phyloP scores from a whole-genome alignment of 768 basidiomycete species.

The Boletus reticulatus region DNA sequence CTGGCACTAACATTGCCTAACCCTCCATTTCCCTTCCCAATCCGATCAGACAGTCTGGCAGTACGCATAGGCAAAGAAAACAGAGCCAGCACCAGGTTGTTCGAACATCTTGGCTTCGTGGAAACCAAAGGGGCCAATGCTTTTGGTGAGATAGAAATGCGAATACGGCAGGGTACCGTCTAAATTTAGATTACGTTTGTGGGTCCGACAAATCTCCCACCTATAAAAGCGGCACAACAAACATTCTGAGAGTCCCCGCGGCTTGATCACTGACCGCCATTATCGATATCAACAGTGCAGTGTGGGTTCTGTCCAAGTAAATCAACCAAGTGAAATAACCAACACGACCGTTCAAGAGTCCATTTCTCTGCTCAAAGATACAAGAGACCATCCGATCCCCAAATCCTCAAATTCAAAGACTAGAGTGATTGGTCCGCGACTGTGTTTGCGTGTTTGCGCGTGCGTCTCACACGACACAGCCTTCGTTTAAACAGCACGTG shows the following conservation, averaged over 20 bases:
- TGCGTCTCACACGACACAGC: neutral
- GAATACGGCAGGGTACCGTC: conserved; percentile 24
- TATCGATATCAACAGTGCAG: conserved; percentile 7
- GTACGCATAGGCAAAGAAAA: conserved; percentile 74
- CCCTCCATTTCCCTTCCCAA: conserved; percentile 40
- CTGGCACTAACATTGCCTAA: conserved; percentile 16
- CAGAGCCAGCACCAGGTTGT: conserved; percentile 64
- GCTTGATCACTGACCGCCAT: conserved; percentile 13
- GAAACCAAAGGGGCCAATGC: conserved; percentile 66
- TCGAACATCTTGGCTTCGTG: conserved; percentile 73
- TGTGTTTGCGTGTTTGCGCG: conserved; percentile 13
- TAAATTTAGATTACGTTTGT: conserved; percentile 1
- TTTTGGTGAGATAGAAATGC: conserved; percentile 85
- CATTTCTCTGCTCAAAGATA: no score
- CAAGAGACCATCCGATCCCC: no score
- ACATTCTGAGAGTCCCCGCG: neutral
- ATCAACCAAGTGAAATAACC: no score
- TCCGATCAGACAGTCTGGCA: conserved; percentile 50
- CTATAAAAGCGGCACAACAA: conserved; percentile 6
- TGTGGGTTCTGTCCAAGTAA: neutral
- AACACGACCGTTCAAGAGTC: no score
- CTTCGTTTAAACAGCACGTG: conserved; percentile 5
- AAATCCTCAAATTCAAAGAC: neutral
- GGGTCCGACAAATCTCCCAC: neutral
- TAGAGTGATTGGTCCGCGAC: neutral